phyloP scores from a whole-genome alignment of 768 basidiomycete genomes.

The Suillus plorans region DNA sequence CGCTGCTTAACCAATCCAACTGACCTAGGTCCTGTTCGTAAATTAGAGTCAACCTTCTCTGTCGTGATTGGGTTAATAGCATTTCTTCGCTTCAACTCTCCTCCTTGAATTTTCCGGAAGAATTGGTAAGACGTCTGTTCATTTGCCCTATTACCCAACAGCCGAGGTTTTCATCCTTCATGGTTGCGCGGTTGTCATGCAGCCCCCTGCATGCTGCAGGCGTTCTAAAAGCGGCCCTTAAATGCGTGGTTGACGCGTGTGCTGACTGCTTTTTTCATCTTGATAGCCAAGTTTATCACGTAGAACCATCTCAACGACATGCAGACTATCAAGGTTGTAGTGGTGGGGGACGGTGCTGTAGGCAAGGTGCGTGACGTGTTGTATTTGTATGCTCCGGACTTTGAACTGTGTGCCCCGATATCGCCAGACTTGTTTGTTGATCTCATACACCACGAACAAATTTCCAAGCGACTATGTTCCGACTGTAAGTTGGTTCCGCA shows the following conservation, averaged over 20 bases:
- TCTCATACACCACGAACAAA: slow-evolving; percentile 97
- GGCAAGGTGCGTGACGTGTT: slow-evolving; percentile 74
- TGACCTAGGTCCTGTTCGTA: slow-evolving; percentile 21
- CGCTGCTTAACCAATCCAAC: slow-evolving; percentile 12
- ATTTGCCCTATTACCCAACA: slow-evolving; percentile 8
- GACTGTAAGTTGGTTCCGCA: slow-evolving; percentile 61
- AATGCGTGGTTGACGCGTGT: slow-evolving; percentile 18
- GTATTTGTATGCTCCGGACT: background rate
- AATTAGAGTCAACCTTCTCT: slow-evolving; percentile 25
- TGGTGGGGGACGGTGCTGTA: slow-evolving; percentile 96
- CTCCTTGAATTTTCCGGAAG: slow-evolving; percentile 20
- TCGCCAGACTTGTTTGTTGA: slow-evolving; percentile 86
- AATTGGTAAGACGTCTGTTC: slow-evolving; percentile 22
- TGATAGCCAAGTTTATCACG: slow-evolving; percentile 16
- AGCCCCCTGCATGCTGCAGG: slow-evolving; percentile 13
- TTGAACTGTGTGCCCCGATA: background rate
- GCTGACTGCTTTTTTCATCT: slow-evolving; percentile 8
- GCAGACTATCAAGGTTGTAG: slow-evolving; percentile 98
- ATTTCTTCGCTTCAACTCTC: slow-evolving; percentile 15
- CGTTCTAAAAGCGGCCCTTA: slow-evolving; percentile 26
- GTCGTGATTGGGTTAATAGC: slow-evolving; percentile 28
- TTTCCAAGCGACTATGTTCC: slow-evolving; percentile 99
- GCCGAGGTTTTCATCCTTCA: slow-evolving; percentile 18
- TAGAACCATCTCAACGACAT: slow-evolving; percentile 41
- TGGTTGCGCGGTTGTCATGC: slow-evolving; percentile 32